Evolutionary conservation across 257 asterid genomes (phyloP), one percentile per base, ranked within the genome.

Genomic region (Nicotiana attenuata): DNA sequence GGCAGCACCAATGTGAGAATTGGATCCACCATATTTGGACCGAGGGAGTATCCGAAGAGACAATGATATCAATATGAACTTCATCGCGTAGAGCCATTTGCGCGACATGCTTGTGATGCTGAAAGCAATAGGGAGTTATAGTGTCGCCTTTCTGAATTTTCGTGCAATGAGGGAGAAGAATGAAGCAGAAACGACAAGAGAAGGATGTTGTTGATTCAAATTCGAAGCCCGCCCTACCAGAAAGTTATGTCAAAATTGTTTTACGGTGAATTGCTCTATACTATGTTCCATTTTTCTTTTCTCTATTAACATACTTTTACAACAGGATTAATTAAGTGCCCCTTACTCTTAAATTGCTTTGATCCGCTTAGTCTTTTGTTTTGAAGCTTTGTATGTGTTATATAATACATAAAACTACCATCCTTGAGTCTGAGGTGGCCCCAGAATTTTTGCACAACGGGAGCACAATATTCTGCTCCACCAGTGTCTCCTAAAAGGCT

Each of bases 11-110:
- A 86, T 56, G 97, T 93, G 83, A 87, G 98, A 86, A 86, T 94
- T 19, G 98, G 98, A 86, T 91, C 97, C 56, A 94, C 97, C 77
- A 94, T 94, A 87, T 94, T 94, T 67, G 98, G 98, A 64, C 97
- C 97, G 5, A 86, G 98, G 73, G 92, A 91, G 75, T 94, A 94
- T 76, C 89, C 98, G 7, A 91, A 91, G 89, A 90, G 87, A 84
- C 86, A 83, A 38, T 91, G 87, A 86, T 47, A 0, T 60, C 61
- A 24, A 45, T 50, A 73, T 73, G 61, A 73, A 50, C 63, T 73
- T 73, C 63, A 73, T 73, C 24, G 4, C 79, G 15, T 73, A 47
- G 14, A 71, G 26, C 78, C 78, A 71, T 22, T 71, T 29, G 47
- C 17, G 17, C 0, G 56, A 4, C 56, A 50, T 56, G 63, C 63